These are phyloP conservation scores for Kazachstania bromeliacearum DNA, from an alignment of 805 yeast species.

Conservation along the genomic window DNA sequence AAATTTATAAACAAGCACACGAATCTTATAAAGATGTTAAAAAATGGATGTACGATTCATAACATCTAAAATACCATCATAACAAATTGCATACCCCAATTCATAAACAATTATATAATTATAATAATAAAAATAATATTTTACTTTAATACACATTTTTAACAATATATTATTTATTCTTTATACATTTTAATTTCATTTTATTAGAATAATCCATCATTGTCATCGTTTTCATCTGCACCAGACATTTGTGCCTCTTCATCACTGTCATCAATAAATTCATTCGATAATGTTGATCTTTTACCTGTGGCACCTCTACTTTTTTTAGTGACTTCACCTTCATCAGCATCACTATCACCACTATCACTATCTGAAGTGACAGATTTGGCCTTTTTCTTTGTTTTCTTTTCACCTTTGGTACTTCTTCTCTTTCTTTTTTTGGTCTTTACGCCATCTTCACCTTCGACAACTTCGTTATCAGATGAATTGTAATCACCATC, in stretches of 20 bases:
- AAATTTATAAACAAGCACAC: conserved; percentile 44
- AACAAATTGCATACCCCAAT: too few species aligned
- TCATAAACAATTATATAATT: background rate
- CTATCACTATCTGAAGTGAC: conserved; percentile 11
- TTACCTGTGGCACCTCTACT: conserved; percentile 20
- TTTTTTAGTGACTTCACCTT: conserved; percentile 17
- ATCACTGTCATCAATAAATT: conserved; percentile 37
- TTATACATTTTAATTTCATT: background rate
- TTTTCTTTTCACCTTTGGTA: conserved; percentile 5
- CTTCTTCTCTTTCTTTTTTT: conserved; percentile 13
- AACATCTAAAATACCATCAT: background rate
- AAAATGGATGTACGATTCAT: conserved; percentile 30
- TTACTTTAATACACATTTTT: background rate
- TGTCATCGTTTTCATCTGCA: conserved; percentile 11
- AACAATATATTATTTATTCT: too few species aligned
- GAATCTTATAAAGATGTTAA: conserved; percentile 39
- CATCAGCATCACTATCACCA: conserved; percentile 18
- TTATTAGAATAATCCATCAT: conserved; percentile 14
- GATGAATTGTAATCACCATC: conserved; percentile 27
- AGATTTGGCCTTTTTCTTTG: background rate
- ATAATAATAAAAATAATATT: background rate
- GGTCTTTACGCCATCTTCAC: conserved; percentile 10
- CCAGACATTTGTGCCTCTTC: conserved; percentile 24
- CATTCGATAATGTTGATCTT: conserved; percentile 28
- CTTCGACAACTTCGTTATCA: conserved; percentile 17